Base-by-base conservation (phyloP, 371 early-diverging fungal species). In the Saksenaea oblongispora region DNA sequence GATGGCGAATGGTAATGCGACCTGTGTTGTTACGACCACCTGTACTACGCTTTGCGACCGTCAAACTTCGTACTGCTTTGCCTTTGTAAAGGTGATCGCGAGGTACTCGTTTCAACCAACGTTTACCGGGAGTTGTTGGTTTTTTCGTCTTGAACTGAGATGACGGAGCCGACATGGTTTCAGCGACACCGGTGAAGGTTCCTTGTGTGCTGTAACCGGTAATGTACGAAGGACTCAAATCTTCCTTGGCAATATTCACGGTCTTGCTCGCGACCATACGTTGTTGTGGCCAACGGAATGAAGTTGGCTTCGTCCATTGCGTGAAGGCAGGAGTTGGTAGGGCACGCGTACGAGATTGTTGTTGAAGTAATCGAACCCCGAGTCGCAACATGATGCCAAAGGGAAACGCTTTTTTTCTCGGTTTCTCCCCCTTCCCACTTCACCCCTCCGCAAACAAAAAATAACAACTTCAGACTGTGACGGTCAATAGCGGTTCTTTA, bases 11-110 rank as follows among this genome's bases (percentile, higher is more conserved):
- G 3, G 97, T 97, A 69, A 98, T 95, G 36, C 88, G 84, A 17
- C 98, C 98, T 4, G 88, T 87, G 82, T 90, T 88, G 86, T 94
- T 95, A 66, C 98, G 87, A 37, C 98, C 98, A 56, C 94, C 95
- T 0, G 84, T 83, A 66, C 84, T 73, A 24, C 93, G 87, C 76
- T 91, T 96, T 51, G 94, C 94, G 42, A 91, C 70, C 0, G 95
- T 93, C 65, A 98, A 78, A 18, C 83, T 75, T 47, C 91, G 84
- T 5, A 95, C 78, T n/a, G 94, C 92, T 60, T 87, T 86, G 65
- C 97, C 97, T 79, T 94, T 93, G 85, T 91, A 91, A 62, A 96
- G 86, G 72, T 96, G 94, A 72, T 94, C 93, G 61, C 94, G 89
- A 44, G 93, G 89, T 65, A 95, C 90, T 54, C 94, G 90, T 61